Evolutionary conservation across 2,329 filamentous ascomycete genomes (phyloP).

Genomic region (Aspergillus sp.): DNA sequence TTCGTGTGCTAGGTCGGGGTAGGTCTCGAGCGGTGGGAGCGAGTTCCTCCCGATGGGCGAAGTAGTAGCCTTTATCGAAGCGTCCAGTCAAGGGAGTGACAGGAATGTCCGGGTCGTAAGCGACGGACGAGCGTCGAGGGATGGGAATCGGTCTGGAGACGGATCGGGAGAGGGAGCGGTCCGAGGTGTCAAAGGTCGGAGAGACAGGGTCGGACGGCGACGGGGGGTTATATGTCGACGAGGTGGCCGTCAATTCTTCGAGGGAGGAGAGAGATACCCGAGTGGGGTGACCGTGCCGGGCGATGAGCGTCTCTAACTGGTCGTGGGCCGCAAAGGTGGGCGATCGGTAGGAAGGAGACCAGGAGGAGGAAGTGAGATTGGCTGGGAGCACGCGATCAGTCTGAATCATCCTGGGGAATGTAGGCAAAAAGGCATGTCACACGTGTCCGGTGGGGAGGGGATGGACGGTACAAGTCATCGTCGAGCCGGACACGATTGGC

Average conservation of each 20-base stretch:
- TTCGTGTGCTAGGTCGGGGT: constrained; percentile 14
- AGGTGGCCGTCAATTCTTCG: constrained; percentile 37
- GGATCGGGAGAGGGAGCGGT: constrained; percentile 26
- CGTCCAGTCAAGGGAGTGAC: constrained; percentile 40
- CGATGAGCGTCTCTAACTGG: constrained; percentile 37
- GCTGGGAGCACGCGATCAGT: constrained; percentile 28
- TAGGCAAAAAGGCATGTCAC: constrained; percentile 24
- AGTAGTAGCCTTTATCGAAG: constrained; percentile 36
- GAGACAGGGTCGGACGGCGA: constrained; percentile 24
- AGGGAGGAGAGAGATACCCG: constrained; percentile 38
- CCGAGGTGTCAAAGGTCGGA: constrained; percentile 20
- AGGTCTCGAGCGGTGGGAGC: constrained; percentile 12
- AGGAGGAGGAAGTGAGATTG: constrained; percentile 22
- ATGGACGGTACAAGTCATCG: constrained; percentile 11
- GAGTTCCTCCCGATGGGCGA: constrained; percentile 29
- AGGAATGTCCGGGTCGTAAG: constrained; percentile 32
- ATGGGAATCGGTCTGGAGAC: constrained; percentile 37
- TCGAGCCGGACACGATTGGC: background rate
- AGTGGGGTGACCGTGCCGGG: constrained; percentile 39
- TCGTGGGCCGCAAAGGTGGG: constrained; percentile 27
- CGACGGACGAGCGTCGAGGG: constrained; percentile 24
- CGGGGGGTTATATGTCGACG: constrained; percentile 36
- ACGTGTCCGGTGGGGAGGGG: constrained; percentile 28
- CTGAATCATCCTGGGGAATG: constrained; percentile 17
- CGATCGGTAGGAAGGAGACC: constrained; percentile 25